Base-by-base conservation (phyloP, 2,329 filamentous ascomycete genomes). In the Claviceps sorghi region DNA sequence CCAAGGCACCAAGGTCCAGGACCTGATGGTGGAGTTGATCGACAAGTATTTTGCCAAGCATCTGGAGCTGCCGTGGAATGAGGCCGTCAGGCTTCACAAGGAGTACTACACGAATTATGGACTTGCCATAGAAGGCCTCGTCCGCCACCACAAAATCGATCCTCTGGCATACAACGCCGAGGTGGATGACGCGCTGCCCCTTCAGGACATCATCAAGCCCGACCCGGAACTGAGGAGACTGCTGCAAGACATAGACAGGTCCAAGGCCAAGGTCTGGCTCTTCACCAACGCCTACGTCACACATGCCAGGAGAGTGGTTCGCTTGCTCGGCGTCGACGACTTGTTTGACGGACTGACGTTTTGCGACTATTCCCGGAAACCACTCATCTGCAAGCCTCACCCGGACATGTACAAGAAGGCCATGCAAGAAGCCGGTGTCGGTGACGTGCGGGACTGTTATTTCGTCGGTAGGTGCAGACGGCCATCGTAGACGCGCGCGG, bases 21-120 rank as follows among this genome's bases (percentile, higher is more conserved):
- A 94, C 63, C 76, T 86, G 63, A 97, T 98, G 93, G 82, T 83
- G 36, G 76, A 82, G 51, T 75, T 96, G 56, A 98, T 97, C 63
- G 75, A 79, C 60, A 62, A 73, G 55, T 80, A 79, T 64, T 82
- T 81, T 59, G 66, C 72, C 49, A 74, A 74, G 51, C 88, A 96
- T 65, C 79, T 97, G 4, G 78, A 82, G 22, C 72, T 97, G 2
- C 76, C 79, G 1, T 74, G 76, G 59, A 77, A 88, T 52, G 91
- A 97, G 54, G 93, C 93, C n/a, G 80, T 80, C 55, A 78, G 83
- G 61, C 79, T 98, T 29, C 93, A 97, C 68, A 76, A 82, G 66
- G 86, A 90, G 61, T 98, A 98, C 73, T 98, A 97, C 72, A 84
- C 83, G 62, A 89, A 87, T 66, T 98, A 98, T 65, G 93, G 94